A percentile compares a stretch with the other conserved stretches of the same genome.
phyloP scores from a whole-genome alignment of 306 rosid species.

The Benincasa hispida region DNA sequence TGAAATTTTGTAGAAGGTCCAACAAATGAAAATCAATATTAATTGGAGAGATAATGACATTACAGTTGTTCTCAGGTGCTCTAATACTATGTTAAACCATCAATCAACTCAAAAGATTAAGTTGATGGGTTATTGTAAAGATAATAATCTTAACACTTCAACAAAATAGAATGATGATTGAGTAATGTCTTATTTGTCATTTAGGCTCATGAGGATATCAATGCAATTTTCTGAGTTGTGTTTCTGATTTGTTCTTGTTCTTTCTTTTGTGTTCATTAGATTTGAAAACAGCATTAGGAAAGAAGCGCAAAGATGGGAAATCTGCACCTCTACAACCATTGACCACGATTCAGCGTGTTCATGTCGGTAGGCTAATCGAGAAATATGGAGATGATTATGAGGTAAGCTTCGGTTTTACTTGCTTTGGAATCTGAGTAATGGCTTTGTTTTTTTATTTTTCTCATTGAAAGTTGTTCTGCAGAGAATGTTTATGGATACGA shows the following conservation, averaged over 20 bases:
- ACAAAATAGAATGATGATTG: neutral
- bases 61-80: too few relatives aligned
- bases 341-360: slow-evolving; percentile 62
- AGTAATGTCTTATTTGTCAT: neutral
- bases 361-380: slow-evolving; percentile 43
- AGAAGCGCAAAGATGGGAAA: slow-evolving; percentile 76
- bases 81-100: too few relatives aligned
- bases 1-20: too few relatives aligned
- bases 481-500: slow-evolving; percentile 81
- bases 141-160: too few relatives aligned
- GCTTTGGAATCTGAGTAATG: neutral
- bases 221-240: neutral
- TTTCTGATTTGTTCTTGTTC: neutral
- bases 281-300: slow-evolving; percentile 71
- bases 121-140: too few relatives aligned
- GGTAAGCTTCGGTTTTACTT: slow-evolving; percentile 21
- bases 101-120: too few relatives aligned
- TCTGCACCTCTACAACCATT: slow-evolving; percentile 47
- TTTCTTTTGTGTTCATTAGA: slow-evolving; percentile 31
- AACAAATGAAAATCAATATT: too few relatives aligned
- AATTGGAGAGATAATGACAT: too few relatives aligned
- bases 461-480: slow-evolving; percentile 16
- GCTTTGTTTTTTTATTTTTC: neutral
- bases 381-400: slow-evolving; percentile 58
- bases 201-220: neutral